Evolutionary conservation across 2,329 filamentous ascomycete genomes (phyloP), one percentile per base, ranked within the genome.

Genomic region (Paecilomyces sp.): DNA sequence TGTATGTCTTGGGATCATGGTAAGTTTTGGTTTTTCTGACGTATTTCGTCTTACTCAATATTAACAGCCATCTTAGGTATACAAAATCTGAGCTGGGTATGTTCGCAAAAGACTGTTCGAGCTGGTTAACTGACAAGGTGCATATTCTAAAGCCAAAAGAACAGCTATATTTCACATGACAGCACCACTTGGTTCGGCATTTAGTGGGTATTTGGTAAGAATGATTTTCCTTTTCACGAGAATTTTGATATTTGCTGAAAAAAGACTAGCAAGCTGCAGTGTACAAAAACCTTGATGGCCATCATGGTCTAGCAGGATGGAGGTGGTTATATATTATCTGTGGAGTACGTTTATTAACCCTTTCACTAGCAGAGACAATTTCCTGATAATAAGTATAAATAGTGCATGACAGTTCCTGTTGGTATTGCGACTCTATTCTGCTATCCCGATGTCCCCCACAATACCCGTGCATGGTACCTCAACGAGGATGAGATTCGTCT

Each of bases 321-420:
- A 60, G 70, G n/a, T 72, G 71, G 71, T 63, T 72, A 15, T 72
- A 71, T 53, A 66, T 71, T 36, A 61, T 70, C 22, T 67, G 65
- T 36, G 57, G 64, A 58, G 54, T 57, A 60, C 34, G 11, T 58
- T n/a, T 34, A 4, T 31, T 12, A 41, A 41, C 7, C 5, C 13
- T 12, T 3, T 41, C 36, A n/a, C 36, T 55, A 34, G 18, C 15
- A 15, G 13, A 50, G 24, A 34, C 2, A 8, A 36, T 24, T 50
- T 15, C 34, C 33, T 52, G 25, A 25, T 53, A 18, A 53, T 53
- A 30, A 53, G 5, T 5, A 28, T 13, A 51, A 11, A 13, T 18
- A 60, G 59, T 70, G 69, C 54, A 81, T 83, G 56, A 77, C 75
- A 5, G 67, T 81, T 0, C 79, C 80, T 0, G 74, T 82, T 18